Percentiles rank a stretch among this genome's conserved stretches.
phyloP scores from a whole-genome alignment of 1,139 yeast species.

The Suhomyces ambrosiae region DNA sequence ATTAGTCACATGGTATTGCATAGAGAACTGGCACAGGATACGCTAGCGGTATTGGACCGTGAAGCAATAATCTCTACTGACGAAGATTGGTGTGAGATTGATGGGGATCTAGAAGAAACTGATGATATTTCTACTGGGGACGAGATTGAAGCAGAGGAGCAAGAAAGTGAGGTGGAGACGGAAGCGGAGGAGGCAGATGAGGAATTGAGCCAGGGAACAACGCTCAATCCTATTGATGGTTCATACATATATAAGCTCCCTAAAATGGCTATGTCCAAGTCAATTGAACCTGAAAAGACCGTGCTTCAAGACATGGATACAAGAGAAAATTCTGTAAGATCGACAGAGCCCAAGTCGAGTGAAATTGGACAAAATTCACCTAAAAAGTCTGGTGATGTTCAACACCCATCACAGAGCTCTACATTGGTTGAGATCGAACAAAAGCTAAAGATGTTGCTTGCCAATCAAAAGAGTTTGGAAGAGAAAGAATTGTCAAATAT shows the following conservation, averaged over 20 bases:
- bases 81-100: conserved; percentile 13
- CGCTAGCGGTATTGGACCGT: conserved; percentile 12
- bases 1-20: background rate
- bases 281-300: background rate
- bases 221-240: conserved; percentile 7
- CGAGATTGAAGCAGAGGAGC: conserved; percentile 11
- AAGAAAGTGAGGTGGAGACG: conserved; percentile 2
- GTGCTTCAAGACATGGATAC: too few species aligned
- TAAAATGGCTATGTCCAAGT: conserved; percentile 6
- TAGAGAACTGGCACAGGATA: background rate
- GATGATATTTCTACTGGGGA: conserved; percentile 11
- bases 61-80: conserved; percentile 18
- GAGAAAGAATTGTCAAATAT: too few species aligned
- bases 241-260: conserved; percentile 16
- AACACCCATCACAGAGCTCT: too few species aligned
- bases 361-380: too few species aligned
- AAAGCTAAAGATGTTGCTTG: background rate
- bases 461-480: background rate
- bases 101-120: conserved; percentile 1
- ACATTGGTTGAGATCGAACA: background rate
- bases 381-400: too few species aligned
- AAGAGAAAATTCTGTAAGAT: too few species aligned
- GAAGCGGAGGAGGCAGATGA: conserved; percentile 5
- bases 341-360: too few species aligned
- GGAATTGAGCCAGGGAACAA: conserved; percentile 3